Evolutionary conservation across 208 protist genomes (phyloP).

Genomic region (Angomonas desouzai): DNA sequence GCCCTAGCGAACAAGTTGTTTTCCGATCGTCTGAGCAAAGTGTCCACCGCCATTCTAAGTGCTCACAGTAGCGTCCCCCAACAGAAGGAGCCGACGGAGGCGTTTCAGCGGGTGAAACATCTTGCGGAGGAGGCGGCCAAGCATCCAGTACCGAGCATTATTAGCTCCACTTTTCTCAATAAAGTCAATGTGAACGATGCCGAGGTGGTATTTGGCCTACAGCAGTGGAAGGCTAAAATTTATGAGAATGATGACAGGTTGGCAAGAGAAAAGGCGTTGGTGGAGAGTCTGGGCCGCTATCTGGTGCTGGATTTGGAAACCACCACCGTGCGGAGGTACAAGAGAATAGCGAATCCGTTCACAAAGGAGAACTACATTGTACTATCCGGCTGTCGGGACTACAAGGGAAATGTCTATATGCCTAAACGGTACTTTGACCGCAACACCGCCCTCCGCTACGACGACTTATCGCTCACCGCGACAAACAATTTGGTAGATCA

Average conservation of each 20-base stretch:
- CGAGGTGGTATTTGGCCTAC: constrained; percentile 83
- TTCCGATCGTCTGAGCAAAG: constrained; percentile 77
- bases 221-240: constrained; percentile 85
- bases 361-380: constrained; percentile 88
- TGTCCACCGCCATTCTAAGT: constrained; percentile 68
- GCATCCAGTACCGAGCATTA: constrained; percentile 66
- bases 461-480: constrained; percentile 64
- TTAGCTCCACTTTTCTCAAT: constrained; percentile 76
- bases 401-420: constrained; percentile 88
- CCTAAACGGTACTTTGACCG: constrained; percentile 77
- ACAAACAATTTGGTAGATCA: constrained; percentile 64
- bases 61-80: constrained; percentile 72
- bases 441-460: constrained; percentile 72
- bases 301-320: constrained; percentile 89
- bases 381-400: constrained; percentile 83
- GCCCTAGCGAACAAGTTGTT: constrained; percentile 87
- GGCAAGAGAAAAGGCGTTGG: constrained; percentile 60
- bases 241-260: constrained; percentile 78
- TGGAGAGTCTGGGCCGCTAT: constrained; percentile 60
- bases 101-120: constrained; percentile 28
- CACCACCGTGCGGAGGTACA: constrained; percentile 84
- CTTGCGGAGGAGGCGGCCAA: constrained; percentile 39
- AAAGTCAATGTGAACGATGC: constrained; percentile 85
- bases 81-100: constrained; percentile 36
- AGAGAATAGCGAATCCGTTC: constrained; percentile 90